Evolutionary conservation across 768 basidiomycete genomes (phyloP), one percentile per base, ranked within the genome.

Genomic region (Mycena leptocephala): DNA sequence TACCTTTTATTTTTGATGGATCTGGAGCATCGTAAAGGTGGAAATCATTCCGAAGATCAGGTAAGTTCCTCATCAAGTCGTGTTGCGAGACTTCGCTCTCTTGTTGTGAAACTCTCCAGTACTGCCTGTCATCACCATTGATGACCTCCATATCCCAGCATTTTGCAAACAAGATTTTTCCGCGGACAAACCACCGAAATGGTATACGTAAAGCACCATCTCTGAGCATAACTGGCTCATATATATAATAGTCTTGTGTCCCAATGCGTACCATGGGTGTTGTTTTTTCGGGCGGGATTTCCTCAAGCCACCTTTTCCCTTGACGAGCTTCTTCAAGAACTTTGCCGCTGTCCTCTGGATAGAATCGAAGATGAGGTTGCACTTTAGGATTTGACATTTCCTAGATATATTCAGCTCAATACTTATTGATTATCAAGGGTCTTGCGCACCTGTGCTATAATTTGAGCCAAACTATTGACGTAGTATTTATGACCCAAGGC

Each of bases 331-430:
- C 61, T 64, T 86, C 80, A 0, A 55, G 28, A 0, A 83, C 41
- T 3, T 65, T 24, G 2, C 83, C 82, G 28, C 65, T 68, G 74
- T 87, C 86, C 76, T 87, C 84, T 13, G 86, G 85, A 66, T 85
- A 84, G 66, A 84, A 83, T 2, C 61, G 51, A 0, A 88, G 75
- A 53, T 85, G 79, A 0, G 76, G 73, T 0, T 83, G 80, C 14
- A 88, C 82, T n/a, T 51, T 28, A 0, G 86, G 86, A 68, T 88
- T 88, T 4, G 83, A 77, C 80, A 86, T 84, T 80, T 87, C 87
- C 86, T 87, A 53, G n/a, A 37, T 6, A 37, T 41, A 63, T 46
- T 22, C 41, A 24, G n/a, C n/a, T n/a, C 13, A 37, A 37, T 37
- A 37, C 35, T 37, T 37, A 6, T 37, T 37, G 35, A 13, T 35